Evolutionary conservation across 2,329 filamentous ascomycete genomes (phyloP), one percentile per base, ranked within the genome.

Genomic region (Xylariaceae sp.): DNA sequence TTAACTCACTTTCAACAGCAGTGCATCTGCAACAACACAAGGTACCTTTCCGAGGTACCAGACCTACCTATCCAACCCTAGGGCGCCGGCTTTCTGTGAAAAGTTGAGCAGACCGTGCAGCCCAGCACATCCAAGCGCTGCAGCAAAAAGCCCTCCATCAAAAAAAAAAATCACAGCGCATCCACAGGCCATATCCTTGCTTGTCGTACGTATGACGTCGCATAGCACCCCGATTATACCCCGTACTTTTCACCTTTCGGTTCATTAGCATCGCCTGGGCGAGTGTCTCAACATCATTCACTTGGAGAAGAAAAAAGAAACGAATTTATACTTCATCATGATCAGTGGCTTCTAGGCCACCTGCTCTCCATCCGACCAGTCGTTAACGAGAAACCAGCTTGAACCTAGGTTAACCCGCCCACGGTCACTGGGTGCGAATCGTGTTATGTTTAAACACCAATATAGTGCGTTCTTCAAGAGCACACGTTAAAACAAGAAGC

Each of bases 181-280:
- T 34, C 18, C 15, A 24, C 27, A 38, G 30, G 13, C 18, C 21
- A 16, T 26, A 7, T 23, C 30, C 24, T 36, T 17, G 14, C 31
- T 24, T 31, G 31, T 38, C 36, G 48, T 52, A 54, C 43, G 51
- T 54, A 54, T 54, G 52, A 54, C 51, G 52, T 53, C 50, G 40
- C 44, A 50, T 40, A 30, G 33, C 40, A 19, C 28, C 34, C 24
- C 18, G 9, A 31, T 21, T 47, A 41, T 44, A 33, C 30, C 41
- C 24, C 34, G 24, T 38, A 41, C 48, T 43, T 35, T 43, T 40
- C 21, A 36, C 41, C 46, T 36, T 44, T 19, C 6, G 21, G 21
- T 43, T 33, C 28, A 11, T 33, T 38, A 36, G 28, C 36, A 36
- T 24, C 31, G 26, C 14, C 26, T 12, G 28, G 34, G 33, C 24